phyloP scores from a whole-genome alignment of 768 basidiomycete genomes.

The Kwoniella newhampshirensis region DNA sequence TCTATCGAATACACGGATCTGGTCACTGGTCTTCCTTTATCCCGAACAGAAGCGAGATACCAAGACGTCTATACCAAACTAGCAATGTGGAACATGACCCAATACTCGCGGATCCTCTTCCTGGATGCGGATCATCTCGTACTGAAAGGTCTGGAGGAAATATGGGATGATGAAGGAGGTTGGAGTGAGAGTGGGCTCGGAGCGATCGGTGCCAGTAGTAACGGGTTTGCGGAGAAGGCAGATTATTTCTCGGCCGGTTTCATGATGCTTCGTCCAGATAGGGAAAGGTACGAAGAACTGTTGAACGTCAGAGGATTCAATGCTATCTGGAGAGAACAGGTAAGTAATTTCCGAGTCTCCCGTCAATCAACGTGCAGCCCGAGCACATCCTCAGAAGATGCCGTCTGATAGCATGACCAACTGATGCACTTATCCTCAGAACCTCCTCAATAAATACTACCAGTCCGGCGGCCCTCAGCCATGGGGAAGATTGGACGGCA shows the following conservation, averaged over 20 bases:
- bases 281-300: slow-evolving; percentile 11
- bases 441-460: slow-evolving; percentile 20
- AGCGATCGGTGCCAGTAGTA: not conserved
- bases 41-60: slow-evolving; percentile 2
- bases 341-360: slow-evolving; percentile 13
- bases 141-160: slow-evolving; percentile 17
- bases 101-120: slow-evolving; percentile 22
- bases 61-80: slow-evolving; percentile 31
- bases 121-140: slow-evolving; percentile 23
- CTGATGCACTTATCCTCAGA: not conserved
- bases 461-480: slow-evolving; percentile 16
- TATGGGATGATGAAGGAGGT: slow-evolving; percentile 19
- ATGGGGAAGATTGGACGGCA: slow-evolving; percentile 14
- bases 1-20: slow-evolving; percentile 5
- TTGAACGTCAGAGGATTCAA: slow-evolving; percentile 16
- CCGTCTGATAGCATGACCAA: not conserved
- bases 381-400: not conserved
- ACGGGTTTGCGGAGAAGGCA: slow-evolving; percentile 27
- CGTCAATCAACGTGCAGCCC: too few relatives aligned
- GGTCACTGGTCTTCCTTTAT: slow-evolving; percentile 23
- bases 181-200: slow-evolving; percentile 1
- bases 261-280: slow-evolving; percentile 17
- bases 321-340: slow-evolving; percentile 25
- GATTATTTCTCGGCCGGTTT: slow-evolving; percentile 32
- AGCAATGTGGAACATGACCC: slow-evolving; percentile 26